Base-by-base conservation (phyloP, 768 basidiomycete genomes). In the Lyophyllum decastes region DNA sequence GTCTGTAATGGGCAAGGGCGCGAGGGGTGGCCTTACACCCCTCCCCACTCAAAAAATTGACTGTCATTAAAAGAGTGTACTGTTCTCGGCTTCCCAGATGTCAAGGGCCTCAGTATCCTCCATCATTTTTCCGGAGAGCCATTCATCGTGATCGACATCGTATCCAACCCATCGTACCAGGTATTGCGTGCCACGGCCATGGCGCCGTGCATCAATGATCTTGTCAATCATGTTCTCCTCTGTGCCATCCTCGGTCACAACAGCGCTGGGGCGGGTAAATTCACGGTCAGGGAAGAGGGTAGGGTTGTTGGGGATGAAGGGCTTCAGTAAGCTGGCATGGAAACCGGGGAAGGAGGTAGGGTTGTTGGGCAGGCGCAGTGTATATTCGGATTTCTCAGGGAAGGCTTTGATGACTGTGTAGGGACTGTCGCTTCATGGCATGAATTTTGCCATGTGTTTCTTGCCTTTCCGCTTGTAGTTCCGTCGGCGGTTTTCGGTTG, bases 361-460 rank as follows among this genome's bases (percentile, higher is more conserved):
- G 50, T 21, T 38, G 22, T 52, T 52, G 50, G 48, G 27, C 9
- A 33, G 34, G 2, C 27, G 48, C 2, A 49, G 0, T 68, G 73
- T 1, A 52, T 64, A 6, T 58, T 46, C 45, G 4, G 45, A 46
- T 22, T 22, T 14, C 16, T 46, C 61, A 0, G 61, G 60, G 38
- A 61, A 16, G 4, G 63, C 53, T 1, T 52, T 35, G 8, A 57
- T 52, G 4, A 72, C 47, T 1, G 17, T 53, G 55, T 66, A 72
- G 3, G 69, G 70, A 0, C 75, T 67, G 51, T 79, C 73, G n/a
- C 57, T 76, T 0, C 70, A 53, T 0, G 76, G 73, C 67, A 82
- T 74, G 52, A 80, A 79, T 49, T 82, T 82, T 0, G 74, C 76
- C 0, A 74, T 74, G 0, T 68, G 61, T 4, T 68, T 64, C 2